Evolutionary conservation across 2,329 filamentous ascomycete species (phyloP), one percentile per base, ranked within the genome.

Genomic region (Xylaria sp.): DNA sequence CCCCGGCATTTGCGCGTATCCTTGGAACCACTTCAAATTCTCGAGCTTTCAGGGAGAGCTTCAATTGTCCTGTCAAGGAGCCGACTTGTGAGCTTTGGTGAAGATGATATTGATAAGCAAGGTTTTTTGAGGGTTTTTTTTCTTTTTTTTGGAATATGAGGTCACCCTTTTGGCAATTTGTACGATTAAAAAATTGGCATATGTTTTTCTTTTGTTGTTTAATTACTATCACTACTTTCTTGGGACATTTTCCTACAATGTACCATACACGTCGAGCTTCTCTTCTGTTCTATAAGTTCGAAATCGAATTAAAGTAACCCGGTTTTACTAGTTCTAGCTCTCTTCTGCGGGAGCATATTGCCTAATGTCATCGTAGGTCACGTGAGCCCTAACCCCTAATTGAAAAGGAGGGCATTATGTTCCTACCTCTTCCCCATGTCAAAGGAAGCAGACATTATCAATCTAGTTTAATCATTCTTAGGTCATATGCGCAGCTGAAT

Each of bases 31-130:
- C 90, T 80, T 84, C 86, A 0, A 92, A 93, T 73, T 91, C 89
- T 33, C 82, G 84, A 31, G 88, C 87, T 20, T 93, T 93, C 74
- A 85, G 83, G 65, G 86, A 91, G 76, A 87, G 86, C 10, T 93
- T 92, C 76, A 80, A 86, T 53, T 93, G 90, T 74, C 83, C 86
- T 17, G 80, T 80, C 2, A 90, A 88, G 79, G 84, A 91, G 75
- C 90, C 90, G 0, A 86, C 84, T 36, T 93, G 90, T 76, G 86
- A 92, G 78, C 79, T 93, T 64, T 92, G 90, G 90, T 93, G 20
- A 66, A 17, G 20, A 36, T 29, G 3, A n/a, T 13, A 13, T 22
- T 59, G 22, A 45, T 25, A 13, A 33, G 22, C 10, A 3, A 27
- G 22, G 53, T 31, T 17, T 27, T n/a, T 31, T 36, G 13, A 33